Conservation (phyloP, 768 basidiomycete genomes). For the Calocera cornea region DNA sequence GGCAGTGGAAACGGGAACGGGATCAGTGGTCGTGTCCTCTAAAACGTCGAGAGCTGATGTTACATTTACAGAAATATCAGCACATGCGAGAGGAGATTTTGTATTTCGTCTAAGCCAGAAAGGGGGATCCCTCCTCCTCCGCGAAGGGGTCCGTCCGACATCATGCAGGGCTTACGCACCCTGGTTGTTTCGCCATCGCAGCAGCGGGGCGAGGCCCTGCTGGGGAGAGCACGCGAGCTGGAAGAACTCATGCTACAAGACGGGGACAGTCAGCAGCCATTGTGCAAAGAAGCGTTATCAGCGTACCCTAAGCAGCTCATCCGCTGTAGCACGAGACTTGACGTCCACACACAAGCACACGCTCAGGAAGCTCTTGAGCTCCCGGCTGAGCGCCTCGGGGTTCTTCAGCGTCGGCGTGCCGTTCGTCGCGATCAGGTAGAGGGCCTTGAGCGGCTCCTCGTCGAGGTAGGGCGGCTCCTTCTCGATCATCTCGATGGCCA, state of each 20-base stretch:
- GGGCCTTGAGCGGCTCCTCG: slow-evolving; percentile 85
- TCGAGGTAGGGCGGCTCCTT: slow-evolving; percentile 93
- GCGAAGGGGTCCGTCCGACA: neutral
- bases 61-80: neutral
- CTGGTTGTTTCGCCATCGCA: slow-evolving; percentile 33
- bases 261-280: slow-evolving; percentile 11
- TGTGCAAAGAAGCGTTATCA: neutral
- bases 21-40: neutral
- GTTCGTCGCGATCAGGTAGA: slow-evolving; percentile 94
- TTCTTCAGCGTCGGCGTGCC: slow-evolving; percentile 97
- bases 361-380: slow-evolving; percentile 90
- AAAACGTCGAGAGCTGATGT: neutral
- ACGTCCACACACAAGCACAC: slow-evolving; percentile 99
- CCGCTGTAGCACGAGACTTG: slow-evolving; percentile 70
- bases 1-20: neutral
- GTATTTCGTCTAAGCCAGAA: neutral
- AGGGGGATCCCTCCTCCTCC: no score
- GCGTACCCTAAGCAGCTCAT: slow-evolving; percentile 46
- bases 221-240: slow-evolving; percentile 71
- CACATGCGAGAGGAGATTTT: neutral
- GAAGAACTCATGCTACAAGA: slow-evolving; percentile 77
- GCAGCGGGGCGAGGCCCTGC: slow-evolving; percentile 62
- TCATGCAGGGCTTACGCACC: neutral
- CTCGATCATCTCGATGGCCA: slow-evolving; percentile 99
- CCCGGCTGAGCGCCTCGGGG: slow-evolving; percentile 78